Evolutionary conservation across 1,284 basidiomycete species (phyloP).

Genomic region (Trichosporon coremiiforme): DNA sequence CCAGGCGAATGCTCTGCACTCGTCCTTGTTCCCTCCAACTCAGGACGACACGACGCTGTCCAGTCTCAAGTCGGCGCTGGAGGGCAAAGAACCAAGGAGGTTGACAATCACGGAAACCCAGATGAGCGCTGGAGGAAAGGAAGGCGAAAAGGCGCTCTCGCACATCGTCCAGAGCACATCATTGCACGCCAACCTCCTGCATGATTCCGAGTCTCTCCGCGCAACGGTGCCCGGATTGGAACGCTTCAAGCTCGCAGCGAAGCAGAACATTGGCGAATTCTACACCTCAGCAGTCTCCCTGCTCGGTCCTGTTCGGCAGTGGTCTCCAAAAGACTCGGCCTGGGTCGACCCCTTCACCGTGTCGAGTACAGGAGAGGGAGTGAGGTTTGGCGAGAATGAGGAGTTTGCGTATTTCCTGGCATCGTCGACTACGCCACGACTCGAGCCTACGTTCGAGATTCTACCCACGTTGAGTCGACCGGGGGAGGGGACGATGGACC

Average conservation of each 20-base stretch:
- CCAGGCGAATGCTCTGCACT: constrained; percentile 84
- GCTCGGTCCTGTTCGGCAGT: constrained; percentile 57
- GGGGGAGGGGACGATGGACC: constrained; percentile 64
- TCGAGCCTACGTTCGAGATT: constrained; percentile 79
- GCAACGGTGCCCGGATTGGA: constrained; percentile 71
- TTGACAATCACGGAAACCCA: constrained; percentile 66
- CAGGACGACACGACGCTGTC: constrained; percentile 21
- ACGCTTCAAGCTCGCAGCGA: constrained; percentile 82
- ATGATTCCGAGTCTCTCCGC: constrained; percentile 76
- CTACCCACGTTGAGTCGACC: constrained; percentile 62
- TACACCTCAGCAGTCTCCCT: constrained; percentile 67
- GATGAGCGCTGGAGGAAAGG: constrained; percentile 32
- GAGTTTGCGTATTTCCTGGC: constrained; percentile 79
- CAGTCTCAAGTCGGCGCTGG: constrained; percentile 41
- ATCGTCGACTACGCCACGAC: constrained; percentile 75
- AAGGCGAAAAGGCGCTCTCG: constrained; percentile 66
- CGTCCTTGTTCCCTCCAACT: constrained; percentile 57
- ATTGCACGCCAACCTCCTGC: constrained; percentile 83
- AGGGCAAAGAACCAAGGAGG: constrained; percentile 58
- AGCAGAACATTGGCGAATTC: constrained; percentile 72
- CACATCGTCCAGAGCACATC: constrained; percentile 61
- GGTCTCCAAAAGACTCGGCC: constrained; percentile 61
- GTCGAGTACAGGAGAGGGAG: neutral
- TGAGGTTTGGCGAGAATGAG: neutral
- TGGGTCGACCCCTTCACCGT: constrained; percentile 59